phyloP scores from a whole-genome alignment of 768 basidiomycete genomes.

The Mycena indigotica region DNA sequence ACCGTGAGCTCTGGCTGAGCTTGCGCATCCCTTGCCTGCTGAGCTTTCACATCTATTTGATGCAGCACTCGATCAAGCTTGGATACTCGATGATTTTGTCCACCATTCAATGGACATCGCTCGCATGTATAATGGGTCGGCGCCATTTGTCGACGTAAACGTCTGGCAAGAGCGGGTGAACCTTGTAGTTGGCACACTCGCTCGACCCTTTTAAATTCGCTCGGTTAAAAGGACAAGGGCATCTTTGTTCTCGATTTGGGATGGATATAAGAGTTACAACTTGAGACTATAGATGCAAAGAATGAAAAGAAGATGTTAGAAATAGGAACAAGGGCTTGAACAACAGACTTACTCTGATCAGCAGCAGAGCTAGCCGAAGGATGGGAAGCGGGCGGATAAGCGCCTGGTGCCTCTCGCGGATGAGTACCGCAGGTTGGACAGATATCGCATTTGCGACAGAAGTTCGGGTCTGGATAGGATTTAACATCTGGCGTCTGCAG shows the following conservation, averaged over 20 bases:
- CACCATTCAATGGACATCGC: neutral
- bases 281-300: neutral
- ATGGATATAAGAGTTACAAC: neutral
- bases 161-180: neutral
- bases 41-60: neutral
- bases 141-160: neutral
- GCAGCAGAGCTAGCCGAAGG: neutral
- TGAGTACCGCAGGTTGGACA: slow-evolving; percentile 1
- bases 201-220: too few species aligned
- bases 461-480: neutral
- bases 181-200: too few species aligned
- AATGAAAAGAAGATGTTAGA: neutral
- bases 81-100: neutral
- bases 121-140: neutral
- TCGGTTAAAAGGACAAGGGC: neutral
- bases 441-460: slow-evolving; percentile 2
- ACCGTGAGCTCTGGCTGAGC: neutral
- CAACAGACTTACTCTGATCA: neutral
- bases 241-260: neutral
- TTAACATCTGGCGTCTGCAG: too few species aligned
- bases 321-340: neutral
- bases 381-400: neutral
- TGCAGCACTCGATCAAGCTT: neutral
- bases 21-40: neutral
- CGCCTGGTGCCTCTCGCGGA: neutral